Evolutionary conservation across 2,329 filamentous ascomycete species (phyloP).

Genomic region (Curvularia hawaiiensis): DNA sequence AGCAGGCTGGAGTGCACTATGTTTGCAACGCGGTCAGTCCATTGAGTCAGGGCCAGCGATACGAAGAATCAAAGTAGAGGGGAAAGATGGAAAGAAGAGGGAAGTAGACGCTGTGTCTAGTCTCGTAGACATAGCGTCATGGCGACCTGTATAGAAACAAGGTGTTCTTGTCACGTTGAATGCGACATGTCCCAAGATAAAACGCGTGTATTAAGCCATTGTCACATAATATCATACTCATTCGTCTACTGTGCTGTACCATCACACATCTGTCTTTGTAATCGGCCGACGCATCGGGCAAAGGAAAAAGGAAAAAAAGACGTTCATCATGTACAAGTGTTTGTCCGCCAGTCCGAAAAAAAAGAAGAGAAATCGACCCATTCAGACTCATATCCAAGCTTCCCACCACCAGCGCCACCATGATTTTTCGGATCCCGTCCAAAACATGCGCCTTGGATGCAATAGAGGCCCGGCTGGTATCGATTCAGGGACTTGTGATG

Average conservation of each 20-base stretch:
- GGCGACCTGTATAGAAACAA: background rate
- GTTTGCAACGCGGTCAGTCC: constrained; percentile 44
- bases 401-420: background rate
- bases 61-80: background rate
- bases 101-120: background rate
- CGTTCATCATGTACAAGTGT: constrained; percentile 13
- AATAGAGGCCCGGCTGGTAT: constrained; percentile 17
- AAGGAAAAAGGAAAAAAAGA: constrained; percentile 12
- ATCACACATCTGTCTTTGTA: background rate
- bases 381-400: constrained; percentile 4
- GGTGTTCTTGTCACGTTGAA: background rate
- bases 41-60: background rate
- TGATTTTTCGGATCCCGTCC: constrained; percentile 2
- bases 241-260: background rate
- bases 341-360: constrained; percentile 4
- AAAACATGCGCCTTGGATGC: constrained; percentile 19
- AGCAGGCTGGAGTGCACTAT: constrained; percentile 56
- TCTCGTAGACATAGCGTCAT: background rate
- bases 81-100: background rate
- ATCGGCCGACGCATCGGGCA: constrained; percentile 1
- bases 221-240: background rate
- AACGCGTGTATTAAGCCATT: background rate
- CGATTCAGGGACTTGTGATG: constrained; percentile 4
- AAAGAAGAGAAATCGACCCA: background rate
- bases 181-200: background rate